Evolutionary conservation across 139 green algal genomes (phyloP).

Genomic region (Picochlorum sp.): DNA sequence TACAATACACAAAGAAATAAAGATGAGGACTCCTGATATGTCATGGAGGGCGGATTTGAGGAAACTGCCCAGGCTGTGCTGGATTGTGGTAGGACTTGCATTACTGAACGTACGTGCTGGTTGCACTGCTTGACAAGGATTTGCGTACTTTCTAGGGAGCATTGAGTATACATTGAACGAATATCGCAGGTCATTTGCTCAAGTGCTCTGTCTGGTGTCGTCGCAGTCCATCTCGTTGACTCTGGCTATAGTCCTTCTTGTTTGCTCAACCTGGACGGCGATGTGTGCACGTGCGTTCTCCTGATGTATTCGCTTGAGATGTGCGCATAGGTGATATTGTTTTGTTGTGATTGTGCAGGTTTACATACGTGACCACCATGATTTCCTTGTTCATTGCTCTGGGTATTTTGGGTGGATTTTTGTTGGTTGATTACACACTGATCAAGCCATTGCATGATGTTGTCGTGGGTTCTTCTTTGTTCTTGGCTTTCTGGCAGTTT

Average conservation of each 20-base stretch:
- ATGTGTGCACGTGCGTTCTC: constrained; percentile 7
- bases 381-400: not conserved
- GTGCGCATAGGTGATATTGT: not conserved
- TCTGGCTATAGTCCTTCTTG: not conserved
- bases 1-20: no score
- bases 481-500: constrained; percentile 10
- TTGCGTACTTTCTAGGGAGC: no score
- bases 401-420: not conserved
- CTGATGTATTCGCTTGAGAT: not conserved
- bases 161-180: not conserved
- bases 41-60: no score
- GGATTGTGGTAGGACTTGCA: no score
- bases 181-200: constrained; percentile 10
- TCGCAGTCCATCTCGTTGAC: constrained; percentile 1
- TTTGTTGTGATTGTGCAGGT: not conserved
- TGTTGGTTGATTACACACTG: constrained; percentile 3
- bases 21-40: no score
- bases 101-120: no score
- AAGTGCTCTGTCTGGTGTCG: constrained; percentile 1
- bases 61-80: no score
- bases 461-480: not conserved
- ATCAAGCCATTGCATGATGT: not conserved
- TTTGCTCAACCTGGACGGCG: constrained; percentile 9
- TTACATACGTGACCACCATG: constrained; percentile 9
- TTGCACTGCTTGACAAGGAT: no score